A percentile compares a stretch with the other conserved stretches of the same genome.
Evolutionary conservation across 129 eudicot species (phyloP).

Genomic region (Flaveria brownii): DNA sequence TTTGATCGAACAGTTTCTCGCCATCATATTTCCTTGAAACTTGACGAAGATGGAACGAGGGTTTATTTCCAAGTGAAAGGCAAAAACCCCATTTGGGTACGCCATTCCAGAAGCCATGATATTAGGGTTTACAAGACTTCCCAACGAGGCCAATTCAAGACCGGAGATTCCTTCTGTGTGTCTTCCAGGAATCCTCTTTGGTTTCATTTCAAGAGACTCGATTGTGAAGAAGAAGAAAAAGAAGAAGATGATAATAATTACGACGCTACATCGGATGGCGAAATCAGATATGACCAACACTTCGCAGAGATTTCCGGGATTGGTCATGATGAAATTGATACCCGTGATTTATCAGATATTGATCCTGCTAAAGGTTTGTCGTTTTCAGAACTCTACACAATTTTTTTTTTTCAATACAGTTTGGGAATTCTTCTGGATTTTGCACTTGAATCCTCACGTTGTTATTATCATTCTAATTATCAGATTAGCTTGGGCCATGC

Average conservation of each 20-base stretch:
- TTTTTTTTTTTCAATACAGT: not conserved
- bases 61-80: slow-evolving; percentile 60
- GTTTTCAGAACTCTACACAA: not conserved
- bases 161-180: slow-evolving; percentile 70
- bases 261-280: slow-evolving; percentile 15
- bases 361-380: slow-evolving; percentile 82
- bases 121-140: slow-evolving; percentile 48
- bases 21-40: slow-evolving; percentile 52
- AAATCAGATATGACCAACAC: slow-evolving; percentile 31
- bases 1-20: slow-evolving; percentile 74
- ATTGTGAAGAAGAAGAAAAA: slow-evolving; percentile 19
- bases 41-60: slow-evolving; percentile 32
- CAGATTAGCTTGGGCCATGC: not conserved
- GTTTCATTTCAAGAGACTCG: slow-evolving; percentile 48
- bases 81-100: slow-evolving; percentile 71
- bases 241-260: not conserved
- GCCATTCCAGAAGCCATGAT: slow-evolving; percentile 21
- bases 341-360: slow-evolving; percentile 43
- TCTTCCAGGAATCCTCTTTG: slow-evolving; percentile 64
- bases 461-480: not conserved
- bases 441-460: not conserved
- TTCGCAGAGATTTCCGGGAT: slow-evolving; percentile 43
- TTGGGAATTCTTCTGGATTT: not conserved
- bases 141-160: slow-evolving; percentile 52
- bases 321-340: slow-evolving; percentile 43